These are phyloP conservation scores for Annona squamosa DNA, from an alignment of 164 flowering plant genomes.

Conservation along the genomic window DNA sequence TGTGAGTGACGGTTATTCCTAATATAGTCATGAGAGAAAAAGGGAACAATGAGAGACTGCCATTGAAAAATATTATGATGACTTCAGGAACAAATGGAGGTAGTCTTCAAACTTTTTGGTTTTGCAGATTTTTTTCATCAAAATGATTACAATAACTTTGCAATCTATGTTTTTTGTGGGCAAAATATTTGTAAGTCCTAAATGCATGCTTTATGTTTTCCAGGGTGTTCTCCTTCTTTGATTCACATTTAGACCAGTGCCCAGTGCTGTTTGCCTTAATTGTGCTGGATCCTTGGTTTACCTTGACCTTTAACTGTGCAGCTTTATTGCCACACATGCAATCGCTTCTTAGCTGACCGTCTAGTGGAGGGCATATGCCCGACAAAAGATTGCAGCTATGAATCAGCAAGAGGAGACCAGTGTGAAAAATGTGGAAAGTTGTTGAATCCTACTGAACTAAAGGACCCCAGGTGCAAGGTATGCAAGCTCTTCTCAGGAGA, in stretches of 20 bases:
- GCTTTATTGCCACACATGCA: conserved; percentile 83
- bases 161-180: too few relatives aligned
- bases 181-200: background rate
- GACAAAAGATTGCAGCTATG: conserved; percentile 57
- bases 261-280: background rate
- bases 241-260: background rate
- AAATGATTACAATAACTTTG: too few relatives aligned
- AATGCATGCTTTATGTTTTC: background rate
- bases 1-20: too few relatives aligned
- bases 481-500: background rate
- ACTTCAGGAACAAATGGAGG: too few relatives aligned
- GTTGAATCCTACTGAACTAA: conserved; percentile 83
- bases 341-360: conserved; percentile 81
- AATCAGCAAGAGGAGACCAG: conserved; percentile 93
- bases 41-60: too few relatives aligned
- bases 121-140: too few relatives aligned
- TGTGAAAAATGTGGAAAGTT: conserved; percentile 89
- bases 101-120: too few relatives aligned
- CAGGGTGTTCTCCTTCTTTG: background rate
- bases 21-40: too few relatives aligned
- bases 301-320: conserved; percentile 24
- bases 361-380: conserved; percentile 95
- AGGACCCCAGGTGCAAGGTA: conserved; percentile 89
- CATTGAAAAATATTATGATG: too few relatives aligned
- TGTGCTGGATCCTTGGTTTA: background rate